These are phyloP conservation scores for Dactylis glomerata DNA, from an alignment of 176 grass and related monocot species.

Conservation along the genomic window DNA sequence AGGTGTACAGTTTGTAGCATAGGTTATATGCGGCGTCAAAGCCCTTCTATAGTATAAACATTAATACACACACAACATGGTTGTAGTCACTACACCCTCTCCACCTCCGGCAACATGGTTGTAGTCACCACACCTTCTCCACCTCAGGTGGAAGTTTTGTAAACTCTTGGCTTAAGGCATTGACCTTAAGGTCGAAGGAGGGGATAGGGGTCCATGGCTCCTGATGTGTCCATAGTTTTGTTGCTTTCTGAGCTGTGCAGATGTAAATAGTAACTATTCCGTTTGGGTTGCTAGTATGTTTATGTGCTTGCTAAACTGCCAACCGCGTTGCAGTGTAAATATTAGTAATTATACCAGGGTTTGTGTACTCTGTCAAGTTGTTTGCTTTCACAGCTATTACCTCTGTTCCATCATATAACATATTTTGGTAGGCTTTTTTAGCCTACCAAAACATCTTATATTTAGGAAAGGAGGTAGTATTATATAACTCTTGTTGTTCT, in stretches of 20 bases:
- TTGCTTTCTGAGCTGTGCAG: background rate
- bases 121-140: constrained; percentile 19
- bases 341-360: background rate
- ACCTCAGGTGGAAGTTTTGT: constrained; percentile 37
- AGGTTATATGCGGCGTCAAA: constrained; percentile 34
- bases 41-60: constrained; percentile 37
- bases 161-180: constrained; percentile 5
- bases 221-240: constrained; percentile 32
- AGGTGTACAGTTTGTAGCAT: constrained; percentile 35
- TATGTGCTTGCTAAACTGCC: background rate
- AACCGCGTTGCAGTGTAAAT: constrained; percentile 29
- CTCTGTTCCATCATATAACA: too few species aligned
- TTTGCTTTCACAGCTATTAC: background rate
- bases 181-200: background rate
- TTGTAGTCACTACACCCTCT: constrained; percentile 23
- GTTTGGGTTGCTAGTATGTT: background rate
- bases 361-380: background rate
- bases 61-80: background rate
- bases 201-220: background rate
- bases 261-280: constrained; percentile 22
- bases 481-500: too few species aligned
- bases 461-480: too few species aligned
- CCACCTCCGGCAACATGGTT: constrained; percentile 22
- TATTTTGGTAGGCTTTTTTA: too few species aligned
- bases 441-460: too few species aligned